A percentile compares a stretch with the other conserved stretches of the same genome.
These are phyloP conservation scores for Diplotaxis tenuifolia DNA, from an alignment of 345 rosid species.

Conservation along the genomic window DNA sequence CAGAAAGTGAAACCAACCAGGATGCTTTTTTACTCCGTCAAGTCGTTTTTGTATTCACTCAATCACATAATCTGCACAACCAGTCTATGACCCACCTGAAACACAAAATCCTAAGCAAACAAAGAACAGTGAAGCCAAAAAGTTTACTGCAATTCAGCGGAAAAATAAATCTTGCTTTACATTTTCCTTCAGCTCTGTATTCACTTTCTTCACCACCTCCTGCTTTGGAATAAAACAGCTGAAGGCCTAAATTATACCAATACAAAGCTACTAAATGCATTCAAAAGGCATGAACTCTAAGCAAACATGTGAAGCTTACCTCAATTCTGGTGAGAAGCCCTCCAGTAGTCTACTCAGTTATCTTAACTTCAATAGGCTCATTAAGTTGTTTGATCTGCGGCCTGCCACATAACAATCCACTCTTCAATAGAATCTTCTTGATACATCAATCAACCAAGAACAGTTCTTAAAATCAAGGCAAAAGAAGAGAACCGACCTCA, in stretches of 20 bases:
- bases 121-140: not conserved
- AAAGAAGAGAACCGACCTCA: constrained; percentile 95
- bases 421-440: not conserved
- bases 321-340: constrained; percentile 84
- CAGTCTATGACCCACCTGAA: constrained; percentile 64
- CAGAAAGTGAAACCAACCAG: constrained; percentile 44
- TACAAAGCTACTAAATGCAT: not conserved
- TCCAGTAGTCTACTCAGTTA: constrained; percentile 83
- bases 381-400: constrained; percentile 79
- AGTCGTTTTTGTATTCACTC: constrained; percentile 67
- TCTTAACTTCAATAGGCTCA: constrained; percentile 77
- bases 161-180: constrained; percentile 47
- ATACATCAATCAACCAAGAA: constrained; percentile 11
- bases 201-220: constrained; percentile 67
- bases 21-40: constrained; percentile 75
- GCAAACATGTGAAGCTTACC: constrained; percentile 33
- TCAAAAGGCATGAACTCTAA: not conserved
- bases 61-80: constrained; percentile 58
- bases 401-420: constrained; percentile 41
- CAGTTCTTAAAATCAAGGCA: constrained; percentile 17
- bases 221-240: constrained; percentile 84
- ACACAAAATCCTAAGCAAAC: not conserved
- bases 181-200: constrained; percentile 82
- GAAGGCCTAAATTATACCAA: constrained; percentile 50
- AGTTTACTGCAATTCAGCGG: not conserved